Percentiles rank a stretch among this genome's conserved stretches.
These are phyloP conservation scores for Capronia americana DNA, from an alignment of 2,329 filamentous ascomycete genomes.

Conservation along the genomic window DNA sequence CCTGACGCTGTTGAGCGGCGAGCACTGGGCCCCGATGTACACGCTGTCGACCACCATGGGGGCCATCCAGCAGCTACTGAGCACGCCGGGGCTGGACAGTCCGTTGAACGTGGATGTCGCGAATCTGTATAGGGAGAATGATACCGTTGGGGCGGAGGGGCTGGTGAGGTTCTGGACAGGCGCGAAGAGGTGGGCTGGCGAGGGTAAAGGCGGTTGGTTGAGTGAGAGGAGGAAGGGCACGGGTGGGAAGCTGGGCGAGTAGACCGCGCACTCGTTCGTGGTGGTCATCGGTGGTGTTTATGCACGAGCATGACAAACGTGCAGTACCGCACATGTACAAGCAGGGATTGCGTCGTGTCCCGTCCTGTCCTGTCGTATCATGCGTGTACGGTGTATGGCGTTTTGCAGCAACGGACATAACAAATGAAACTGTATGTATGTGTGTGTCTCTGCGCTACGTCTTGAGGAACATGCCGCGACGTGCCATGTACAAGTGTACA, in stretches of 20 bases:
- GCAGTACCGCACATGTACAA: neutral
- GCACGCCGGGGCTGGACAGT: constrained; percentile 53
- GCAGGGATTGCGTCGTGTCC: neutral
- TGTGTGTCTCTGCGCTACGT: neutral
- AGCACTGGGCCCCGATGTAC: constrained; percentile 84
- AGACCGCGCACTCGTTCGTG: neutral
- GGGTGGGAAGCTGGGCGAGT: constrained; percentile 36
- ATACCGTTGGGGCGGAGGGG: constrained; percentile 54
- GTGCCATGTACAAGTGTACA: neutral
- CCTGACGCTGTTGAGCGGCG: constrained; percentile 77
- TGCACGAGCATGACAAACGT: too few relatives aligned
- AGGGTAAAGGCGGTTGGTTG: constrained; percentile 40
- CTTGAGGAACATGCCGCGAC: neutral
- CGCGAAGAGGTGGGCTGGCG: constrained; percentile 55
- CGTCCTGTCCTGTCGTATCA: neutral
- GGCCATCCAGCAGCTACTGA: constrained; percentile 56
- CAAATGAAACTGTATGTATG: neutral
- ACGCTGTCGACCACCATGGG: constrained; percentile 64
- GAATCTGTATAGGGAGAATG: constrained; percentile 53
- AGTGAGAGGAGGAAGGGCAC: constrained; percentile 35
- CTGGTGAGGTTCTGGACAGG: constrained; percentile 55
- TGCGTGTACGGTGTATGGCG: neutral
- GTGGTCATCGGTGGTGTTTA: too few relatives aligned
- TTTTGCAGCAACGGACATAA: neutral
- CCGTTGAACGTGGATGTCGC: constrained; percentile 58